Percentiles rank a stretch among this genome's conserved stretches.
Evolutionary conservation across 768 basidiomycete species (phyloP).

Genomic region (Suillus plorans): DNA sequence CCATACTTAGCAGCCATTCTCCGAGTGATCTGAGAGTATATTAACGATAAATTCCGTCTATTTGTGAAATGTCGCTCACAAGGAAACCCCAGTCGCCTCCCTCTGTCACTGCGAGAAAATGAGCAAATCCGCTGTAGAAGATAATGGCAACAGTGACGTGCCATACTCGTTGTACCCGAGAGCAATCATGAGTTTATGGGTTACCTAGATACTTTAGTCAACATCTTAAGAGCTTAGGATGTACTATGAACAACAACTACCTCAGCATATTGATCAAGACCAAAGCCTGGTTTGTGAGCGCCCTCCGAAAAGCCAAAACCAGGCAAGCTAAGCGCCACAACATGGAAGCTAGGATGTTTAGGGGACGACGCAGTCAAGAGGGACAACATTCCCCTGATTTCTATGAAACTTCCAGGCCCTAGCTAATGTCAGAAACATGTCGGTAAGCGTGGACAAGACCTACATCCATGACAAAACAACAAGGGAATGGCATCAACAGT

Average conservation of each 20-base stretch:
- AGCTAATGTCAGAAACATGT: not conserved
- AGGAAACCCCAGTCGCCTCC: conserved; percentile 48
- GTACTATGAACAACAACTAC: conserved; percentile 22
- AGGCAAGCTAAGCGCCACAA: conserved; percentile 39
- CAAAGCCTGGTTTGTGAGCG: conserved; percentile 52
- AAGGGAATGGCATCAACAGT: conserved; percentile 51
- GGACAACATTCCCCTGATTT: conserved; percentile 53
- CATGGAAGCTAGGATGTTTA: conserved; percentile 57
- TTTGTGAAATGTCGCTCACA: conserved; percentile 24
- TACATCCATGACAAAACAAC: conserved; percentile 62
- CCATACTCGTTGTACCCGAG: conserved; percentile 29
- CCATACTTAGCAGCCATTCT: conserved; percentile 37
- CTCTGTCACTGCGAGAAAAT: conserved; percentile 37
- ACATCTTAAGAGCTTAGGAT: conserved; percentile 1
- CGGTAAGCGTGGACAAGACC: not conserved
- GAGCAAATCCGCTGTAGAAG: too few species aligned
- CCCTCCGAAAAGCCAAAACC: conserved; percentile 58
- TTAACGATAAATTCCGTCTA: not conserved
- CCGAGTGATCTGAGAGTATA: conserved; percentile 30
- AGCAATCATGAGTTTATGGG: conserved; percentile 47
- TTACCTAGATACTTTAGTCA: conserved; percentile 31
- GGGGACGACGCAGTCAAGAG: conserved; percentile 41
- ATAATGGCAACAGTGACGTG: too few species aligned
- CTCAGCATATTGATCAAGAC: conserved; percentile 50
- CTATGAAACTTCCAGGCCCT: conserved; percentile 66